These are phyloP conservation scores for Xylaria sp. DNA, from an alignment of 2,329 filamentous ascomycete species.

Conservation along the genomic window DNA sequence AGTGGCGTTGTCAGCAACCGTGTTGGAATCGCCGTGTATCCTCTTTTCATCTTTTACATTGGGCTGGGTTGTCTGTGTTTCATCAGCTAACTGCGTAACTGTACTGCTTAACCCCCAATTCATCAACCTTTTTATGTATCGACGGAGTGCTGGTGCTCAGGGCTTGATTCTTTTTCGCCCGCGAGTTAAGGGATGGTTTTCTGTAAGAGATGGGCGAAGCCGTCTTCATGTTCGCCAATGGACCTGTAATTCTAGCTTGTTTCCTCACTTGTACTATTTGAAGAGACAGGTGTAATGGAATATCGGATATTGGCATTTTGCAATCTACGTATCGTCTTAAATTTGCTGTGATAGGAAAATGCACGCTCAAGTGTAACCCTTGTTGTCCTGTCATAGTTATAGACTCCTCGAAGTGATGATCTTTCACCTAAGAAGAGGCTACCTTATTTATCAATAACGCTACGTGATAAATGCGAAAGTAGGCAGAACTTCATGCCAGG, in stretches of 20 bases:
- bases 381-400: not conserved
- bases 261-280: slow-evolving; percentile 4
- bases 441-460: not conserved
- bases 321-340: slow-evolving; percentile 15
- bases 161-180: not conserved
- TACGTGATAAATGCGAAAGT: no score
- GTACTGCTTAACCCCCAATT: not conserved
- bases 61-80: slow-evolving; percentile 95
- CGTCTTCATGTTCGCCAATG: slow-evolving; percentile 5
- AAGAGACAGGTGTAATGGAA: slow-evolving; percentile 8
- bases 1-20: slow-evolving; percentile 96
- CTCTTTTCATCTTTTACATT: slow-evolving; percentile 93
- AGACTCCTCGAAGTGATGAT: not conserved
- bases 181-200: not conserved
- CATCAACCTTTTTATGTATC: slow-evolving; percentile 2
- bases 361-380: not conserved
- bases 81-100: slow-evolving; percentile 75
- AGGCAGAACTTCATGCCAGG: not conserved
- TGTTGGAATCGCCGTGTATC: slow-evolving; percentile 93
- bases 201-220: slow-evolving; percentile 1
- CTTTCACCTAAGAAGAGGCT: not conserved
- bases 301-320: slow-evolving; percentile 19
- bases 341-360: not conserved
- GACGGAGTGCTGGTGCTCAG: not conserved
- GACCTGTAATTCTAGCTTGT: slow-evolving; percentile 30